Evolutionary conservation across 2,329 filamentous ascomycete species (phyloP).

Genomic region (Fusarium tricinctum): DNA sequence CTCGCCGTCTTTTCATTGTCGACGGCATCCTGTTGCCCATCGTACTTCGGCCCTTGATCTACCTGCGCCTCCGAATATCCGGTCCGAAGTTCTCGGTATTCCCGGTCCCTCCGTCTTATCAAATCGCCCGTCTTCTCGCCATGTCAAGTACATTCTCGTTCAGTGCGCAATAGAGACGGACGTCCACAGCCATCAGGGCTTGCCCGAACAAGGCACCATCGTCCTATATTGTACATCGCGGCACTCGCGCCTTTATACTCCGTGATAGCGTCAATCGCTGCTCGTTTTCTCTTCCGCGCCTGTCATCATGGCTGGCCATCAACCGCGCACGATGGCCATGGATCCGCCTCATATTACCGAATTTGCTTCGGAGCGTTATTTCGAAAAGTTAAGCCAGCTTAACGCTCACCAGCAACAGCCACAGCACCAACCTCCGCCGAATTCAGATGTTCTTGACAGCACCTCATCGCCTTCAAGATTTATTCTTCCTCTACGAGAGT

Average conservation of each 20-base stretch:
- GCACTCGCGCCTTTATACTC: slow-evolving; percentile 12
- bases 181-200: slow-evolving; percentile 49
- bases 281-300: slow-evolving; percentile 41
- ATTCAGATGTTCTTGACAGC: slow-evolving; percentile 38
- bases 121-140: slow-evolving; percentile 38
- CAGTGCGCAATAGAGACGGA: slow-evolving; percentile 55
- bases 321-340: slow-evolving; percentile 60
- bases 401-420: slow-evolving; percentile 63
- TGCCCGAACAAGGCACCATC: slow-evolving; percentile 47
- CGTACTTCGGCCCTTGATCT: slow-evolving; percentile 9
- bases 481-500: slow-evolving; percentile 64
- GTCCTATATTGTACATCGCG: slow-evolving; percentile 28
- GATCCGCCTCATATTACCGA: slow-evolving; percentile 75
- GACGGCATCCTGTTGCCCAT: background rate
- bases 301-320: slow-evolving; percentile 54
- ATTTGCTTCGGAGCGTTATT: slow-evolving; percentile 75
- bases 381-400: slow-evolving; percentile 71
- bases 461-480: slow-evolving; percentile 58
- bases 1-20: slow-evolving; percentile 1
- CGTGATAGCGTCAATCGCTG: slow-evolving; percentile 21
- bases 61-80: slow-evolving; percentile 16
- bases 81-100: slow-evolving; percentile 24
- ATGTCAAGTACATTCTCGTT: slow-evolving; percentile 51
- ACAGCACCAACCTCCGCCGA: slow-evolving; percentile 53
- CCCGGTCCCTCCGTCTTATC: slow-evolving; percentile 36